Evolutionary conservation across 805 yeast genomes (phyloP), one percentile per base, ranked within the genome.

Genomic region (Candida sithepensis): DNA sequence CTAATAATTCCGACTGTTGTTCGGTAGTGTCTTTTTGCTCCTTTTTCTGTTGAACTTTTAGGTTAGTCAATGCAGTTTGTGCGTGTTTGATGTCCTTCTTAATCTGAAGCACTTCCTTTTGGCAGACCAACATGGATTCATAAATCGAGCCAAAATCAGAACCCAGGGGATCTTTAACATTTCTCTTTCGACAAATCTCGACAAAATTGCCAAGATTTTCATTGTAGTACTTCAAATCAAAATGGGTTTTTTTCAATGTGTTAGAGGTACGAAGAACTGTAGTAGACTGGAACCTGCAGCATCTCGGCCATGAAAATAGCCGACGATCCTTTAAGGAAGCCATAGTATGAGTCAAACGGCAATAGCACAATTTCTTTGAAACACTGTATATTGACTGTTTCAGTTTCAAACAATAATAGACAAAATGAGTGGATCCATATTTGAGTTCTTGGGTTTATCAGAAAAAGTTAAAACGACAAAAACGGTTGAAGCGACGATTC

Each of bases 161-260:
- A 1, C 49, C 51, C 5, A 65, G 43, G 8, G 69, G 59, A 39
- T 55, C 55, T n/a, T 44, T 42, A 2, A 63, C 60, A n/a, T 64
- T 64, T 49, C 78, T 63, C 46, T 65, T 61, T 5, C 44, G 40
- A 24, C 75, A 67, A 3, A 66, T 58, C 0, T 57, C 59, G 9
- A 61, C 41, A 24, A 64, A 65, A 5, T 30, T 41, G 4, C 63
- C 64, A n/a, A 60, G 46, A 30, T 65, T 60, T 3, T 60, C 60
- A 12, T 58, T 51, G 13, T 67, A 64, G 16, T 50, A 51, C 45
- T 67, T 68, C 46, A 67, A 51, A 47, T 74, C 71, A 44, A 68
- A 66, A 1, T 60, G 49, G 1, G 77, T 68, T 41, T 50, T 64
- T 37, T 61, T 65, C 45, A 68, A 52, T 0, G 67, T 51, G 39